Evolutionary conservation across 2,329 filamentous ascomycete genomes (phyloP), one percentile per base, ranked within the genome.

Genomic region (Colletotrichum karsti): DNA sequence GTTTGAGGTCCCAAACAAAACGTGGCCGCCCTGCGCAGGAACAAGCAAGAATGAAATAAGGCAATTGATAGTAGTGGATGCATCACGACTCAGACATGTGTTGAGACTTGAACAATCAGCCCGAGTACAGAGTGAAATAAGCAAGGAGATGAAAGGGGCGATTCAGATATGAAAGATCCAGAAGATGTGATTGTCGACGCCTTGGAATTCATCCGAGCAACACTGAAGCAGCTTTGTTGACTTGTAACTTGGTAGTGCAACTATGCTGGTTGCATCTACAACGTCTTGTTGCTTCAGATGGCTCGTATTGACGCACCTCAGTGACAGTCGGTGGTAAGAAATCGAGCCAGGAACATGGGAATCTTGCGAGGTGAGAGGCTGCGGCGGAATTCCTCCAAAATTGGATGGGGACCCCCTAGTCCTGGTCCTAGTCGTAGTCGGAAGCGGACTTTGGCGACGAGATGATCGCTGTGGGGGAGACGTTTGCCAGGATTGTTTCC

Each of bases 71-170:
- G 7, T 22, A 33, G 63, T 66, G 57, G 58, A 51, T 56, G 58
- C 58, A 67, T 56, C 64, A 67, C 64, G 51, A 63, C 59, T 67
- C 64, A 63, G 58, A 46, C 58, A 51, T 12, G 13, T 41, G 22
- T 48, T 44, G 54, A 42, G n/a, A n/a, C n/a, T 10, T 13, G 15
- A 20, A 51, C 57, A 63, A 67, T 57, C 39, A 62, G 22, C 39
- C 9, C 39, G 26, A 44, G 59, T 67, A 26, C 42, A 39, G 35
- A 42, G 24, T 51, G 26, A 58, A 62, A 58, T 48, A 46, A 63
- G 53, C 44, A 63, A 63, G 26, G 50, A 67, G 51, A 67, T 58
- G 44, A 64, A 67, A 44, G 51, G 64, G 64, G 28, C 48, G 30
- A n/a, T 24, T 20, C 18, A 53, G n/a, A 44, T 39, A 39, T 48